Evolutionary conservation across 352 stramenopile species (phyloP).

Genomic region (Thalassiosira hispida): DNA sequence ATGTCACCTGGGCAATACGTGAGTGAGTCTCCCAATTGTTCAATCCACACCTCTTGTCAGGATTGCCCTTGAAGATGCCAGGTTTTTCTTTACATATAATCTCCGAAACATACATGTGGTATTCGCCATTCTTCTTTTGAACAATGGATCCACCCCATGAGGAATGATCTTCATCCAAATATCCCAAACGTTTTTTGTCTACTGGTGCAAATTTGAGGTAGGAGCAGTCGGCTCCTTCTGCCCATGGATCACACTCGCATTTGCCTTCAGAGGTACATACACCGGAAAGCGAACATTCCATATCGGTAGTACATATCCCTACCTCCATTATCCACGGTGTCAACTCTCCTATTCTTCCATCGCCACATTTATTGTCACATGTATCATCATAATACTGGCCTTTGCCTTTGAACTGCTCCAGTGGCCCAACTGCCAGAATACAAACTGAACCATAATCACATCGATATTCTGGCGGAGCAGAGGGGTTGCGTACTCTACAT

Average conservation of each 20-base stretch:
- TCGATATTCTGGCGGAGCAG: constrained; percentile 38
- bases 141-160: constrained; percentile 44
- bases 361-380: constrained; percentile 46
- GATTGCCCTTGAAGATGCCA: constrained; percentile 3
- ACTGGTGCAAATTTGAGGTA: constrained; percentile 52
- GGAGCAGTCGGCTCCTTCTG: constrained; percentile 41
- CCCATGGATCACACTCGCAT: constrained; percentile 50
- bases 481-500: constrained; percentile 28
- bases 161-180: constrained; percentile 34
- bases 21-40: constrained; percentile 45
- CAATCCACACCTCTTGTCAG: constrained; percentile 36
- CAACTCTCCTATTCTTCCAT: constrained; percentile 10
- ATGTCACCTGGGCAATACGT: constrained; percentile 21
- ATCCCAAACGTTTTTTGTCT: constrained; percentile 28
- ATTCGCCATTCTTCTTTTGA: constrained; percentile 27
- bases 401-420: constrained; percentile 37
- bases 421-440: constrained; percentile 37
- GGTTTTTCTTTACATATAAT: constrained; percentile 14
- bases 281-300: constrained; percentile 42
- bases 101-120: constrained; percentile 52
- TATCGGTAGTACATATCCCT: constrained; percentile 23
- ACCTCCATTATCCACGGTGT: constrained; percentile 11
- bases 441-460: constrained; percentile 41
- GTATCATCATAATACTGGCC: constrained; percentile 47
- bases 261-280: constrained; percentile 26